Conservation (phyloP, 495 filamentous ascomycete genomes). For the Beverwykella pulmonaria region DNA sequence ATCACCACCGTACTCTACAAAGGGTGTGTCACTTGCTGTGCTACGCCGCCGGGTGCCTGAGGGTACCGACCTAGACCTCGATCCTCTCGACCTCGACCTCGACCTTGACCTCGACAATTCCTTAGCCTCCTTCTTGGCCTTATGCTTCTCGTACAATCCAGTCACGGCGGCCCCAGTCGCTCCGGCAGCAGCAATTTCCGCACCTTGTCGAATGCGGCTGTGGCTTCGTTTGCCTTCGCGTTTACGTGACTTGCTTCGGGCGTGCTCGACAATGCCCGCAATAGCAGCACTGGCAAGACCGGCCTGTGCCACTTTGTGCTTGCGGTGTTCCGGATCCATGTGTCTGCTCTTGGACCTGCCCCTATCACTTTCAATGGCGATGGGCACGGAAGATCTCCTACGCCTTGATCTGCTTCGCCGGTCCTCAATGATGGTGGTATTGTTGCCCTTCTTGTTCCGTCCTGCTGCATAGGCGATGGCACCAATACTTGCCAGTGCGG, state of each 20-base stretch:
- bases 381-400: slow-evolving; percentile 58
- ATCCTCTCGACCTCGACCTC: slow-evolving; percentile 52
- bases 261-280: slow-evolving; percentile 73
- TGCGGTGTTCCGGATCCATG: slow-evolving; percentile 62
- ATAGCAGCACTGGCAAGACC: slow-evolving; percentile 77
- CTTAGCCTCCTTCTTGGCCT: slow-evolving; percentile 67
- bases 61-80: slow-evolving; percentile 57
- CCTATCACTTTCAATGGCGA: slow-evolving; percentile 32
- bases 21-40: slow-evolving; percentile 64
- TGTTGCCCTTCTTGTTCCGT: slow-evolving; percentile 62
- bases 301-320: slow-evolving; percentile 72
- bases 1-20: slow-evolving; percentile 82
- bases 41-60: slow-evolving; percentile 57
- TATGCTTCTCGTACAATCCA: slow-evolving; percentile 77
- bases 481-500: slow-evolving; percentile 68
- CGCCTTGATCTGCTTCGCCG: slow-evolving; percentile 70
- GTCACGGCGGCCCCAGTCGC: slow-evolving; percentile 77
- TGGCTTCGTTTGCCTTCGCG: slow-evolving; percentile 59
- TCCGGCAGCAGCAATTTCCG: slow-evolving; percentile 73
- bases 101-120: slow-evolving; percentile 55
- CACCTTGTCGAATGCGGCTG: slow-evolving; percentile 62
- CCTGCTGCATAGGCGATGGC: slow-evolving; percentile 62
- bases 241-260: slow-evolving; percentile 70
- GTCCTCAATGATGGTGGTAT: slow-evolving; percentile 57
- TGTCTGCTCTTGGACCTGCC: slow-evolving; percentile 42